Evolutionary conservation across 441 rosid genomes (phyloP).

Genomic region (Brassica balearica): DNA sequence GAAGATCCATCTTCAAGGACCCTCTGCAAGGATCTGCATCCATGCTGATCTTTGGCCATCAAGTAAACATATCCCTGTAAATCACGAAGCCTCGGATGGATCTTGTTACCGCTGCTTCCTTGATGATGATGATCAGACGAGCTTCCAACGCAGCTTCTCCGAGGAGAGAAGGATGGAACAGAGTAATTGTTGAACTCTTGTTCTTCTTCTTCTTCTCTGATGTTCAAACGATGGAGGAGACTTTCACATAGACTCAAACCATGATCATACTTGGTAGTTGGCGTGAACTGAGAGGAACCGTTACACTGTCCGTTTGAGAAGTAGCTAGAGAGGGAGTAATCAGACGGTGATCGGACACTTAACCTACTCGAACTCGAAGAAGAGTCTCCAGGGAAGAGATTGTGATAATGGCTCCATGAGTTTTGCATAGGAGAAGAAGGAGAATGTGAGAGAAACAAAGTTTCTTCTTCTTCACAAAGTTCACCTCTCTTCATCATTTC

Average conservation of each 20-base stretch:
- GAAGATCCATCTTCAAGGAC: constrained; percentile 53
- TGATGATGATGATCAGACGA: constrained; percentile 8
- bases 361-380: constrained; percentile 39
- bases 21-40: constrained; percentile 62
- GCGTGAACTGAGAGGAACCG: constrained; percentile 43
- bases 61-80: constrained; percentile 50
- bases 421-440: constrained; percentile 6
- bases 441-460: constrained; percentile 32
- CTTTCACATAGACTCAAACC: constrained; percentile 43
- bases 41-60: constrained; percentile 64
- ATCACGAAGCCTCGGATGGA: neutral
- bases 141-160: constrained; percentile 28
- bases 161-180: constrained; percentile 27
- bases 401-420: neutral
- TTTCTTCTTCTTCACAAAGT: constrained; percentile 19
- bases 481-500: constrained; percentile 29
- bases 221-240: constrained; percentile 38
- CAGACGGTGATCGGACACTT: constrained; percentile 41
- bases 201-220: constrained; percentile 21
- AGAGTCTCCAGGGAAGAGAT: constrained; percentile 14
- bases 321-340: constrained; percentile 47
- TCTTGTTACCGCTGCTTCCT: too few species aligned
- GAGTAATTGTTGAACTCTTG: constrained; percentile 37
- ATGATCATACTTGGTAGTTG: constrained; percentile 10
- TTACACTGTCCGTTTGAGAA: constrained; percentile 47